Evolutionary conservation across 148 eudicot species (phyloP).

Genomic region (Dysphania ambrosioides): DNA sequence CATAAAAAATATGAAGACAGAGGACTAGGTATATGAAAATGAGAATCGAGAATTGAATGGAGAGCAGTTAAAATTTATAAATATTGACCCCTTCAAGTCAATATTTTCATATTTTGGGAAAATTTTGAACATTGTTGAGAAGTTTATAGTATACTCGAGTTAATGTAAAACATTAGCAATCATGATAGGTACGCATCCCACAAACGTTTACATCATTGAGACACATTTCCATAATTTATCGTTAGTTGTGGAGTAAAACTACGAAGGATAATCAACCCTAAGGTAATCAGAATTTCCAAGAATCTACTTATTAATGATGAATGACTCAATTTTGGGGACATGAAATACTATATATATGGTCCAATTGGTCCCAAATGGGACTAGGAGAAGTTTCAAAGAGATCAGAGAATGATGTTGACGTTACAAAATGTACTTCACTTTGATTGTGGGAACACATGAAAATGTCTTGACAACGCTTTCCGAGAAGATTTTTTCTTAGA

Average conservation of each 20-base stretch:
- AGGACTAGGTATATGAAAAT: neutral
- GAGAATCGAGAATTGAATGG: neutral
- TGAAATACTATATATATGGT: neutral
- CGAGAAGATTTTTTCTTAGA: neutral
- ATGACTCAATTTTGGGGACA: constrained; percentile 2
- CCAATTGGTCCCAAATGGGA: neutral
- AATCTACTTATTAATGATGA: neutral
- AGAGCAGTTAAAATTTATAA: neutral
- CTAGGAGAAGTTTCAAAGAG: neutral
- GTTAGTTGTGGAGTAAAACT: too few relatives aligned
- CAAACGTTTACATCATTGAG: too few relatives aligned
- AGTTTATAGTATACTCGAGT: too few relatives aligned
- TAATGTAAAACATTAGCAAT: too few relatives aligned
- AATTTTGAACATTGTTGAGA: neutral
- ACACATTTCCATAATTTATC: too few relatives aligned
- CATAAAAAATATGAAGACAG: too few relatives aligned
- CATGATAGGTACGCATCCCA: too few relatives aligned
- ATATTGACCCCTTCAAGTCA: neutral
- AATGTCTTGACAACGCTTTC: neutral
- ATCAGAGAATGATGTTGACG: neutral
- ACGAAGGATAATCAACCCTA: too few relatives aligned
- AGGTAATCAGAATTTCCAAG: too few relatives aligned
- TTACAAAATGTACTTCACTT: neutral
- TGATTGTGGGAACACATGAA: neutral
- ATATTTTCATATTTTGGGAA: neutral